These are phyloP conservation scores for Sporothrix dimorphospora DNA, from an alignment of 2,329 filamentous ascomycete species.

Conservation along the genomic window DNA sequence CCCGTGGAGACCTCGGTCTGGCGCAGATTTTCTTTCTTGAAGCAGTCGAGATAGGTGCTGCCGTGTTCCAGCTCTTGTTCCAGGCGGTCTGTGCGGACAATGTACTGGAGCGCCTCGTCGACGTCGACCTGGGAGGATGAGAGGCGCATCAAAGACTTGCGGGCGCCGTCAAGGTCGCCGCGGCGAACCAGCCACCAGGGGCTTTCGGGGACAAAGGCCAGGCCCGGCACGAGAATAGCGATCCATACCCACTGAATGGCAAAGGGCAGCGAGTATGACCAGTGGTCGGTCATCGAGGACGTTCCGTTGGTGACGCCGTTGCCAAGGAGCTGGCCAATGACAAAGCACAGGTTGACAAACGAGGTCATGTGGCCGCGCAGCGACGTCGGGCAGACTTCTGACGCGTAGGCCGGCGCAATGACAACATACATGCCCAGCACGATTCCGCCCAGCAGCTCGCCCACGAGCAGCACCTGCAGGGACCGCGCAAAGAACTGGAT, in stretches of 20 bases:
- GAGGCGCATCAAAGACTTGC: constrained; percentile 46
- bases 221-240: constrained; percentile 48
- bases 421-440: constrained; percentile 65
- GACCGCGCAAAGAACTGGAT: constrained; percentile 65
- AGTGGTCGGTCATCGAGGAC: constrained; percentile 44
- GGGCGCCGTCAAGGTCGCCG: constrained; percentile 47
- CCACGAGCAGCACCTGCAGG: constrained; percentile 59
- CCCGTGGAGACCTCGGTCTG: constrained; percentile 61
- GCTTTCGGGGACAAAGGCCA: constrained; percentile 54
- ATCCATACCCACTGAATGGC: constrained; percentile 57
- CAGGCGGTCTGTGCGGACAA: constrained; percentile 61
- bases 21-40: constrained; percentile 53
- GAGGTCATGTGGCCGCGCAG: constrained; percentile 61
- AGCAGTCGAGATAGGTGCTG: constrained; percentile 55
- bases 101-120: constrained; percentile 55
- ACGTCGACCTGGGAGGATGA: constrained; percentile 50
- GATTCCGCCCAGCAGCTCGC: constrained; percentile 63
- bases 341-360: constrained; percentile 65
- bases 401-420: constrained; percentile 61
- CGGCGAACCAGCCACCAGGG: constrained; percentile 56
- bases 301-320: constrained; percentile 50
- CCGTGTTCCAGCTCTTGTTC: constrained; percentile 56
- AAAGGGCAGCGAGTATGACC: constrained; percentile 55
- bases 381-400: constrained; percentile 62
- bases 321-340: constrained; percentile 62